Conservation (phyloP, 1,284 basidiomycete genomes). For the Neolentinus lepideus region DNA sequence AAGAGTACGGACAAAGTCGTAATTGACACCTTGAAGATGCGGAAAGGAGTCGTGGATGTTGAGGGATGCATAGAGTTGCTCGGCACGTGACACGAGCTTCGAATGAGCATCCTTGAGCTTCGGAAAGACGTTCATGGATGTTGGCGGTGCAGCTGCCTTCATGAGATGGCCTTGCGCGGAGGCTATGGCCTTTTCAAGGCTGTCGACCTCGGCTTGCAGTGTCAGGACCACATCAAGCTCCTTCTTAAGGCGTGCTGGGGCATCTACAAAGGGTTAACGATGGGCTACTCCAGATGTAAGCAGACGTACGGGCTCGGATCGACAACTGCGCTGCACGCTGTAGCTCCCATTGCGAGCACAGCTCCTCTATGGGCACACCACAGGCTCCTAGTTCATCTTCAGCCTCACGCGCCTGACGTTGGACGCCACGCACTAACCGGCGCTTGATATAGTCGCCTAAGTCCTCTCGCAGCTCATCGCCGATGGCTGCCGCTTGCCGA, state of each 20-base stretch:
- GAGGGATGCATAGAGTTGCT: slow-evolving; percentile 25
- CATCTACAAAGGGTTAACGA: slow-evolving; percentile 17
- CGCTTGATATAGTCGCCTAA: neutral
- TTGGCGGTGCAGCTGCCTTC: too few relatives aligned
- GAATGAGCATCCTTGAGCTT: neutral
- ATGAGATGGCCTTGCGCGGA: neutral
- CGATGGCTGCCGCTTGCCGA: slow-evolving; percentile 6
- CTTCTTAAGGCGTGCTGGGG: slow-evolving; percentile 23
- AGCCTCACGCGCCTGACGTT: neutral
- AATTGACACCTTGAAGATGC: slow-evolving; percentile 18
- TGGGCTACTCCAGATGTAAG: neutral
- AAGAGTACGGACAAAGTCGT: slow-evolving; percentile 25
- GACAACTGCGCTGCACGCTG: slow-evolving; percentile 25
- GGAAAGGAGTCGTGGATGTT: slow-evolving; percentile 26
- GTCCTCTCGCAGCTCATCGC: slow-evolving; percentile 4
- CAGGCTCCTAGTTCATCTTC: too few relatives aligned
- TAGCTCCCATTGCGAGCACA: slow-evolving; percentile 22
- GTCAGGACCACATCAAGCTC: slow-evolving; percentile 26
- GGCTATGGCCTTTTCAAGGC: slow-evolving; percentile 16
- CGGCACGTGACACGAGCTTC: slow-evolving; percentile 8
- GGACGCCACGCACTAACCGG: slow-evolving; percentile 8
- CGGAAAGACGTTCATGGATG: too few relatives aligned
- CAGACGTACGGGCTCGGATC: slow-evolving; percentile 20
- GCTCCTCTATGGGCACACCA: neutral
- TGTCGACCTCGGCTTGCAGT: slow-evolving; percentile 27